Conservation (phyloP, 306 rosid genomes). For the Oxytropis ochrocephala region DNA sequence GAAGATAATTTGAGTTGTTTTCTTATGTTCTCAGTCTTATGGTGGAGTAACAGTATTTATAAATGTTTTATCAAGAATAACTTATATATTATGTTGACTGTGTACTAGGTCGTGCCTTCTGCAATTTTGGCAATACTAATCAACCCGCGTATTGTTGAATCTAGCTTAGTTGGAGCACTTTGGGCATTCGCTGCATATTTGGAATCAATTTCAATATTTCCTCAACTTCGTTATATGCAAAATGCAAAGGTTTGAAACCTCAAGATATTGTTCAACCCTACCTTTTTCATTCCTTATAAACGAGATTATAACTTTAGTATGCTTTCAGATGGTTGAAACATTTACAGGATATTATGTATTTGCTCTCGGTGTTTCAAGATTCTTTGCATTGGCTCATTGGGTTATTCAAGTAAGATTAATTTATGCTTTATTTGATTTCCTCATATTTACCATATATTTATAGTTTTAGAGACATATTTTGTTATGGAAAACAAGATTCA, state of each 20-base stretch:
- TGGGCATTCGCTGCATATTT: conserved; percentile 63
- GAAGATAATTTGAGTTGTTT: too few species aligned
- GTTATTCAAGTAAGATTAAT: conserved; percentile 44
- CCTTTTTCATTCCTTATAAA: not conserved
- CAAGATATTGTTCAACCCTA: not conserved
- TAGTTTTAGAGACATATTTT: not conserved
- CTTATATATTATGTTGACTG: not conserved
- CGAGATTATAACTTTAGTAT: not conserved
- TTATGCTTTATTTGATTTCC: not conserved
- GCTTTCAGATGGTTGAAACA: conserved; percentile 68
- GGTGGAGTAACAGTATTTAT: too few species aligned
- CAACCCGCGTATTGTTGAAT: conserved; percentile 25
- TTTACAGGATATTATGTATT: conserved; percentile 79
- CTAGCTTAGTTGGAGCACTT: not conserved
- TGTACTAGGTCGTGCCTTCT: conserved; percentile 46
- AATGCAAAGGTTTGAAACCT: conserved; percentile 61
- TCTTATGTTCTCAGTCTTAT: too few species aligned
- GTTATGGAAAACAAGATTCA: not conserved
- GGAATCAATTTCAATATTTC: conserved; percentile 70
- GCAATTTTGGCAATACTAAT: conserved; percentile 39
- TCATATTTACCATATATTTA: not conserved
- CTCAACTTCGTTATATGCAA: conserved; percentile 72
- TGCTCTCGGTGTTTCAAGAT: conserved; percentile 80
- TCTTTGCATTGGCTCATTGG: conserved; percentile 69
- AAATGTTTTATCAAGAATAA: too few species aligned